Evolutionary conservation across 2,329 filamentous ascomycete species (phyloP), one percentile per base, ranked within the genome.

Genomic region (Colletotrichum navitas): DNA sequence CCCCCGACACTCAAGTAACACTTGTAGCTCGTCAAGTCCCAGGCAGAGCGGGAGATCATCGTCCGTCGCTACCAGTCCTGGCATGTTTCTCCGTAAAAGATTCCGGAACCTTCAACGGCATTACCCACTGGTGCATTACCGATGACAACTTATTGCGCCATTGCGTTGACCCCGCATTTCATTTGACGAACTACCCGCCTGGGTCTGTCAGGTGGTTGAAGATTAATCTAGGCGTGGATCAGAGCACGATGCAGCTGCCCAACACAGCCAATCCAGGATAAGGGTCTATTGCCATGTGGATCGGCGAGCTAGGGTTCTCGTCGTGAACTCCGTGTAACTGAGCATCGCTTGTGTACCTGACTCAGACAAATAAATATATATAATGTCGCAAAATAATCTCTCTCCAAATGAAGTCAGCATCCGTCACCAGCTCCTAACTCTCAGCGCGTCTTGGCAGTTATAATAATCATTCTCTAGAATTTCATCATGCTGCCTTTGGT

Each of bases 101-200:
- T 62, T 74, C 72, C 72, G 69, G 56, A 49, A 14, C 65, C 62
- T 66, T 66, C 3, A 14, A 39, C 14, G 14, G 69, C 66, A 8
- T 56, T 62, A 73, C n/a, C 56, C 59, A 73, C n/a, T 32, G 60
- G 62, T 11, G 29, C 26, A 58, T 24, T 26, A 55, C 72, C 65
- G 69, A 74, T 74, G 69, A 64, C 66, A 68, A 74, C 62, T 66
- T 29, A 63, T 74, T 36, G 66, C 72, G 69, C 51, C 41, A 72
- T 73, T 36, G 36, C 29, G 29, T 14, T 36, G 34, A 63, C 55
- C 63, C 59, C 65, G 24, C 65, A 68, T 64, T 63, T 59, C 41
- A 49, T 72, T 64, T 39, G 51, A 59, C 7, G 10, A 60, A 68
- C 24, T 59, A 36, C 39, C 39, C 47, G 34, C 26, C 8, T 54